Evolutionary conservation across 306 rosid genomes (phyloP).

Genomic region (Dalbergia cultrata): DNA sequence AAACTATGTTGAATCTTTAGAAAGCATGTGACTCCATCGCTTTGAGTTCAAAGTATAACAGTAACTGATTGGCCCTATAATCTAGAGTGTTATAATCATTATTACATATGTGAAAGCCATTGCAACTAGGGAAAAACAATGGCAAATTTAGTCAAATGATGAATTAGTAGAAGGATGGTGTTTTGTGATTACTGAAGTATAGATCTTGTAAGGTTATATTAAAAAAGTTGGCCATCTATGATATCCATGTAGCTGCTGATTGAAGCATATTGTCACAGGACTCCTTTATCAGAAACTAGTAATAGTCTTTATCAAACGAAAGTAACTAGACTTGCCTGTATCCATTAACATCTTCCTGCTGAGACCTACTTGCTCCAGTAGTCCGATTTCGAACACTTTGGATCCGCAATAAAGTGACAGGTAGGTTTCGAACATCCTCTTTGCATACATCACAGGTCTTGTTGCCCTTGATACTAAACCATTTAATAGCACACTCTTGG

Average conservation of each 20-base stretch:
- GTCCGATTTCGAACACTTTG: slow-evolving; percentile 74
- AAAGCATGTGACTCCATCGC: slow-evolving; percentile 1
- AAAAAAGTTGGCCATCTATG: neutral
- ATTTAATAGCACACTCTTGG: slow-evolving; percentile 93
- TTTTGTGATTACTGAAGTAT: slow-evolving; percentile 24
- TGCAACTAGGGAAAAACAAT: neutral
- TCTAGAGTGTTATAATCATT: neutral
- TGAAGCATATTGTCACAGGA: neutral
- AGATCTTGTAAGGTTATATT: neutral
- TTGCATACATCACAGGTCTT: slow-evolving; percentile 93
- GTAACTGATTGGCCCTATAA: neutral
- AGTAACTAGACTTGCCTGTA: slow-evolving; percentile 65
- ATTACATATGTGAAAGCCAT: neutral
- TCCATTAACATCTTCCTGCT: slow-evolving; percentile 61
- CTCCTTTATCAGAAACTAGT: slow-evolving; percentile 12
- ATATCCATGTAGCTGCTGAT: slow-evolving; percentile 19
- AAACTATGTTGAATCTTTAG: slow-evolving; percentile 13
- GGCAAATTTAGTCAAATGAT: slow-evolving; percentile 3
- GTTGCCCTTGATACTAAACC: slow-evolving; percentile 98
- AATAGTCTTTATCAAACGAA: slow-evolving; percentile 21
- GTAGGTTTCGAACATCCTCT: slow-evolving; percentile 85
- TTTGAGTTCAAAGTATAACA: slow-evolving; percentile 27
- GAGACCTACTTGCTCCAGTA: slow-evolving; percentile 64
- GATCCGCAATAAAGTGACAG: slow-evolving; percentile 87
- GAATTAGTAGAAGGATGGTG: slow-evolving; percentile 7